A percentile compares a stretch with the other conserved stretches of the same genome.
Conservation (phyloP, 2,329 filamentous ascomycete species). For the Cercospora canescens region DNA sequence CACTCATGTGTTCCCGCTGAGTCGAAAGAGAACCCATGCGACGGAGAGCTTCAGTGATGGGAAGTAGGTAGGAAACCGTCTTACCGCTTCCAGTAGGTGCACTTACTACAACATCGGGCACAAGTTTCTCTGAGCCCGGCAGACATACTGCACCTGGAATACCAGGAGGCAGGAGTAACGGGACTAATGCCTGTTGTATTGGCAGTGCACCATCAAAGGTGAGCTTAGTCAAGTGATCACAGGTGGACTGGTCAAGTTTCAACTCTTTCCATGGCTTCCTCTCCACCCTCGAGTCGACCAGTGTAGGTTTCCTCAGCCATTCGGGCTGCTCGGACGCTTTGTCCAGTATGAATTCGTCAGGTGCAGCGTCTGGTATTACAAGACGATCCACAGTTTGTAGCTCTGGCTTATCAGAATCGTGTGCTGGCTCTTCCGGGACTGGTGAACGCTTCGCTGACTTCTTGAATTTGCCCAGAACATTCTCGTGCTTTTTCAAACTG, state of each 20-base stretch:
- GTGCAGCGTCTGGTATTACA: conserved; percentile 47
- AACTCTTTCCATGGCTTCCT: conserved; percentile 7
- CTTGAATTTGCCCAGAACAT: conserved; percentile 48
- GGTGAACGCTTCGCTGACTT: conserved; percentile 32
- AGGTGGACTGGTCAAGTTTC: not conserved
- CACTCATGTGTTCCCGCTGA: conserved; percentile 67
- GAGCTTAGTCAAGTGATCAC: conserved; percentile 63
- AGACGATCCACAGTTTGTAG: conserved; percentile 54
- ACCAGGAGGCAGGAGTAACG: conserved; percentile 69
- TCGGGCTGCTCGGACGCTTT: conserved; percentile 71
- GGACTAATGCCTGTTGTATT: conserved; percentile 77
- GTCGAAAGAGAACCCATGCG: conserved; percentile 41
- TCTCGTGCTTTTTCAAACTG: conserved; percentile 33
- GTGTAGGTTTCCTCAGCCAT: conserved; percentile 73
- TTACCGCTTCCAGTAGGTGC: conserved; percentile 96
- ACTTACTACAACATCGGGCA: conserved; percentile 78
- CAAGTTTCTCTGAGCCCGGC: conserved; percentile 29
- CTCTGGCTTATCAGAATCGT: conserved; percentile 20
- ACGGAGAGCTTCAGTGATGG: conserved; percentile 76
- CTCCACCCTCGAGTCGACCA: not conserved
- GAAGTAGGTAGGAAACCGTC: conserved; percentile 86
- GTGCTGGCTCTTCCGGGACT: conserved; percentile 21
- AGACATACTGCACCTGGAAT: conserved; percentile 26
- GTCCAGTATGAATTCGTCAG: conserved; percentile 57
- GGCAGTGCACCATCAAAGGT: conserved; percentile 73